Evolutionary conservation across 2,329 filamentous ascomycete species (phyloP).

Genomic region (Neonectria punicea): DNA sequence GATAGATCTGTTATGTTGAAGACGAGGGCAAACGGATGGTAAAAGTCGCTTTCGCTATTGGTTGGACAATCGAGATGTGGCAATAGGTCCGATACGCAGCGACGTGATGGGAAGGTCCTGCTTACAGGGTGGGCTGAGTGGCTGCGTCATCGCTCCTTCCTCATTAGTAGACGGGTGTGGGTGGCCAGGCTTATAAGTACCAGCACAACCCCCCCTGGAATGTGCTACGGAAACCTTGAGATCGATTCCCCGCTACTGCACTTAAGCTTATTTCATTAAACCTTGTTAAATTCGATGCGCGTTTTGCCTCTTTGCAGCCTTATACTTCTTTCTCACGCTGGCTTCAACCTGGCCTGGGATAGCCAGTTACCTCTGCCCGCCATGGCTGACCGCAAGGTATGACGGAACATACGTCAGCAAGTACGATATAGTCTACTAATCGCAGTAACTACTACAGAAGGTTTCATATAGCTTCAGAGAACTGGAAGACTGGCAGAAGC

Average conservation of each 20-base stretch:
- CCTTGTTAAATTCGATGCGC: not conserved
- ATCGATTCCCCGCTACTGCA: not conserved
- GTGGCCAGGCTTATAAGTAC: not conserved
- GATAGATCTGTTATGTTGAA: not conserved
- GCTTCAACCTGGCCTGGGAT: not conserved
- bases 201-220: not conserved
- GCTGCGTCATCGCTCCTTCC: not conserved
- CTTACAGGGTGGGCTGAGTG: not conserved
- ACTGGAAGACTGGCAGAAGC: not conserved
- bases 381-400: constrained; percentile 1
- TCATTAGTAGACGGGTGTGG: not conserved
- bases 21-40: not conserved
- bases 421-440: no score
- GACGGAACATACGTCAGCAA: not conserved
- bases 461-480: not conserved
- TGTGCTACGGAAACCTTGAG: constrained; percentile 37
- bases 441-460: not conserved
- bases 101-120: not conserved
- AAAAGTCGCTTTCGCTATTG: not conserved
- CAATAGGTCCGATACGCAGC: not conserved
- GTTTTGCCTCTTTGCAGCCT: not conserved
- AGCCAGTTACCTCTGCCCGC: not conserved
- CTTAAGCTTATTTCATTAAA: not conserved
- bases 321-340: not conserved
- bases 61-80: not conserved